A percentile compares a stretch with the other conserved stretches of the same genome.
Conservation (phyloP, 2,329 filamentous ascomycete genomes). For the Aspergillus sp. region DNA sequence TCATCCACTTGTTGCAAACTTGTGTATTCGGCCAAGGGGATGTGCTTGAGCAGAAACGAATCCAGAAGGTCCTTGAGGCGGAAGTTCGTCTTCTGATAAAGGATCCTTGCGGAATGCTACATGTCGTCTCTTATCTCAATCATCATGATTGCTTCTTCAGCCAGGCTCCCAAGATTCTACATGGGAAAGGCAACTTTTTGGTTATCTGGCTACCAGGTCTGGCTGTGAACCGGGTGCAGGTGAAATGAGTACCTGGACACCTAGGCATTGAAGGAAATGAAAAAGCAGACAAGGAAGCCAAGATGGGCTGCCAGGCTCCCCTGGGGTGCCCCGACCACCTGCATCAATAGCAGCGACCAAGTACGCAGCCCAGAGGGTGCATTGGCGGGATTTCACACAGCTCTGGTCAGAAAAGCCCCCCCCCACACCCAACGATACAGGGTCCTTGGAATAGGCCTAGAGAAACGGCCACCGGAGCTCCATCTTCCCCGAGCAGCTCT, state of each 20-base stretch:
- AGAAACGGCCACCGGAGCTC: too few relatives aligned
- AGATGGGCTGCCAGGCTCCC: not conserved
- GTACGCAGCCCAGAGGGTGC: not conserved
- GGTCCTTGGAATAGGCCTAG: too few relatives aligned
- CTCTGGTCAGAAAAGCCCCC: too few relatives aligned
- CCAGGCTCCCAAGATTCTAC: too few relatives aligned
- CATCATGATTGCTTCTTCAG: too few relatives aligned
- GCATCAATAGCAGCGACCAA: not conserved
- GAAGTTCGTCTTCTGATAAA: not conserved
- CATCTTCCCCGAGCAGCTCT: too few relatives aligned
- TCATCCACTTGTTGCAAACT: not conserved
- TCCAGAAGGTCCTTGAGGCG: not conserved
- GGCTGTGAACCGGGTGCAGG: too few relatives aligned
- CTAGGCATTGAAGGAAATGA: not conserved
- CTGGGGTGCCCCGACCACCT: not conserved
- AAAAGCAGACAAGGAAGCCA: not conserved
- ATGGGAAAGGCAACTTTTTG: too few relatives aligned
- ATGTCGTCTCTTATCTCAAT: too few relatives aligned
- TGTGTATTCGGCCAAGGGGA: not conserved
- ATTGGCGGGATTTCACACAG: too few relatives aligned
- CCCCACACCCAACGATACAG: too few relatives aligned
- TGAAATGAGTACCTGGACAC: not conserved
- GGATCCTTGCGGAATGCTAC: conserved; percentile 54
- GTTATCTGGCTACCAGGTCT: too few relatives aligned
- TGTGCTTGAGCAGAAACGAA: not conserved